Percentiles rank a stretch among this genome's conserved stretches.
Evolutionary conservation across 2,329 filamentous ascomycete species (phyloP).

Genomic region (Aspergillus japonicus): DNA sequence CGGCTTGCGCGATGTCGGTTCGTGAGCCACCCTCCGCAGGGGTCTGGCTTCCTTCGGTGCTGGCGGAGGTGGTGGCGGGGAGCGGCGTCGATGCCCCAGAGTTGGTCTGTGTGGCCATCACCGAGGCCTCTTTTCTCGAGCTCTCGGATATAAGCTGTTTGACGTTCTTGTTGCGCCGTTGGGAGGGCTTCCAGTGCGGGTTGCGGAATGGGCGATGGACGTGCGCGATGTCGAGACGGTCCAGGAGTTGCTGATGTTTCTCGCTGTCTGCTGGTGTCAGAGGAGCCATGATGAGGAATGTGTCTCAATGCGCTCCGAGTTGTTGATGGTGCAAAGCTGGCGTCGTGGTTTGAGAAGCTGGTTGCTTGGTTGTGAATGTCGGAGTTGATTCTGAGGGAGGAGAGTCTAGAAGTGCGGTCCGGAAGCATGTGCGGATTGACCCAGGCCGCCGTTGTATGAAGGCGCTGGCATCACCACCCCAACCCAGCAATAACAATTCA

Average conservation of each 20-base stretch:
- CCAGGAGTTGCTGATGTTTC: constrained; percentile 80
- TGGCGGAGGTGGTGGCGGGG: constrained; percentile 33
- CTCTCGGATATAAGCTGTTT: constrained; percentile 93
- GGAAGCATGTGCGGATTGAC: background rate
- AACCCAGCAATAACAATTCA: background rate
- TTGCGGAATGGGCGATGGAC: constrained; percentile 89
- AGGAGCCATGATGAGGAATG: constrained; percentile 50
- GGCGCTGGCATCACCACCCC: background rate
- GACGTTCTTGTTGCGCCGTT: constrained; percentile 97
- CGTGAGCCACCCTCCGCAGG: constrained; percentile 46
- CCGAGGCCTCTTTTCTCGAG: constrained; percentile 82
- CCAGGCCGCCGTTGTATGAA: background rate
- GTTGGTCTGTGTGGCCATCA: constrained; percentile 77
- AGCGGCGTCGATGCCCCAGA: constrained; percentile 73
- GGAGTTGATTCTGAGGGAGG: background rate
- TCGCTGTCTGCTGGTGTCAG: constrained; percentile 72
- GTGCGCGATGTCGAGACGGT: constrained; percentile 85
- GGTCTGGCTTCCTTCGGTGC: constrained; percentile 44
- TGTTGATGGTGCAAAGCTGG: background rate
- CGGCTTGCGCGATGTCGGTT: constrained; percentile 81
- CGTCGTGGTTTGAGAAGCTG: background rate
- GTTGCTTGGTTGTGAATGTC: background rate
- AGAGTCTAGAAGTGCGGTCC: background rate
- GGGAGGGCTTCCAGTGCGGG: constrained; percentile 82
- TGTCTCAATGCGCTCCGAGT: background rate